These are phyloP conservation scores for Didymella arachidicola DNA, from an alignment of 2,329 filamentous ascomycete genomes.

Conservation along the genomic window DNA sequence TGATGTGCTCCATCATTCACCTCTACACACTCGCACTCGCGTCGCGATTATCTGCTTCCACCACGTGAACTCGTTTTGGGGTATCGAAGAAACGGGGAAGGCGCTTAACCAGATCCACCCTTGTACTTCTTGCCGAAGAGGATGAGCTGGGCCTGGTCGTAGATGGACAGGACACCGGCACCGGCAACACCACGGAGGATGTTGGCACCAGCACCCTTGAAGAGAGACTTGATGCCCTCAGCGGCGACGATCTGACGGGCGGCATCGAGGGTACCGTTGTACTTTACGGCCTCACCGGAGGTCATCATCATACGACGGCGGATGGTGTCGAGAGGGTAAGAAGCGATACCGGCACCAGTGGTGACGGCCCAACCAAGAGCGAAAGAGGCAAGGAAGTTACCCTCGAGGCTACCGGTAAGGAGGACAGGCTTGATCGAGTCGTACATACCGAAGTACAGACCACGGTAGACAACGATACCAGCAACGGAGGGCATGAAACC, in stretches of 20 bases:
- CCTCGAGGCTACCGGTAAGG: conserved; percentile 87
- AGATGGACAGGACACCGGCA: conserved; percentile 99
- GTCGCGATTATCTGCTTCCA: conserved; percentile 47
- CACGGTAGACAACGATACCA: conserved; percentile 99
- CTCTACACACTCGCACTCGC: conserved; percentile 43
- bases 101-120: conserved; percentile 57
- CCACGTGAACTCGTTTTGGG: conserved; percentile 47
- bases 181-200: conserved; percentile 99
- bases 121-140: conserved; percentile 99
- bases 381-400: conserved; percentile 99
- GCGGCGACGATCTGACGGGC: conserved; percentile 92
- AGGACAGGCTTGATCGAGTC: conserved; percentile 99
- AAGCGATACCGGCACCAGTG: conserved; percentile 99
- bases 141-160: conserved; percentile 99
- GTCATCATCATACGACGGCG: conserved; percentile 99
- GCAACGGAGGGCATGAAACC: conserved; percentile 99
- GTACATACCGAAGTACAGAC: conserved; percentile 99
- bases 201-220: conserved; percentile 99
- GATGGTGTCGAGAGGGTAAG: conserved; percentile 99
- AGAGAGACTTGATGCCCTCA: conserved; percentile 98
- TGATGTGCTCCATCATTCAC: conserved; percentile 49
- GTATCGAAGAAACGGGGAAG: conserved; percentile 46
- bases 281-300: conserved; percentile 96
- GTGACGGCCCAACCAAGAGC: conserved; percentile 98
- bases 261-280: conserved; percentile 95